Base-by-base conservation (phyloP, 768 basidiomycete species). In the Hemileccinum rubropunctum region DNA sequence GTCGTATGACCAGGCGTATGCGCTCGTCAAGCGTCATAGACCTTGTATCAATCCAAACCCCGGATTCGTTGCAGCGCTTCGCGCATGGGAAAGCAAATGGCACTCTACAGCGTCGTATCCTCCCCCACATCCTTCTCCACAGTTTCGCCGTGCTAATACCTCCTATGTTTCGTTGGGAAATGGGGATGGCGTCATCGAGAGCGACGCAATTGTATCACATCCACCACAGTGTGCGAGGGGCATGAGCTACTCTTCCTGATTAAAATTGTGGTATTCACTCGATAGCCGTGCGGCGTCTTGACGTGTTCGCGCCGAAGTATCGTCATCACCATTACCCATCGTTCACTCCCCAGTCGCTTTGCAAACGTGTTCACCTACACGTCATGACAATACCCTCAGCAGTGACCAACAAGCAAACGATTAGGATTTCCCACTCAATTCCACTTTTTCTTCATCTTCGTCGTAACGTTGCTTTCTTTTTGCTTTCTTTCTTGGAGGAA, bases 11-110 rank as follows among this genome's bases (percentile, higher is more conserved):
- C 71, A 74, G 39, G 87, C 88, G 1, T 67, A 75, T 48, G 71
- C 80, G 0, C 76, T 83, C 53, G 74, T 87, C 53, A 79, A 79
- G 56, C 77, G 77, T 47, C 80, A 81, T 56, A 79, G 88, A 17
- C 80, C 86, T 4, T 91, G 88, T 60, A 73, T 83, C 53, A 86
- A 88, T 61, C 88, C 88, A 14, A 91, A 91, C 59, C 70, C 83
- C n/a, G 87, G 84, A 5, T 91, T 90, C 59, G 79, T 88, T 17
- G 64, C 71, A 1, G 77, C 79, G 0, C 66, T 86, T 13, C 72
- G 76, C 18, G 79, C 81, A 23, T 86, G 83, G 83, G 83, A 85
- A 51, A 49, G 27, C 9, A 60, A 50, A 35, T 70, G 70, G 70
- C 62, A 57, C 10, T 57, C 66, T 6, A 43, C 39, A 1, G 40